phyloP scores from a whole-genome alignment of 352 stramenopile species.

The Globisporangium ultimum region DNA sequence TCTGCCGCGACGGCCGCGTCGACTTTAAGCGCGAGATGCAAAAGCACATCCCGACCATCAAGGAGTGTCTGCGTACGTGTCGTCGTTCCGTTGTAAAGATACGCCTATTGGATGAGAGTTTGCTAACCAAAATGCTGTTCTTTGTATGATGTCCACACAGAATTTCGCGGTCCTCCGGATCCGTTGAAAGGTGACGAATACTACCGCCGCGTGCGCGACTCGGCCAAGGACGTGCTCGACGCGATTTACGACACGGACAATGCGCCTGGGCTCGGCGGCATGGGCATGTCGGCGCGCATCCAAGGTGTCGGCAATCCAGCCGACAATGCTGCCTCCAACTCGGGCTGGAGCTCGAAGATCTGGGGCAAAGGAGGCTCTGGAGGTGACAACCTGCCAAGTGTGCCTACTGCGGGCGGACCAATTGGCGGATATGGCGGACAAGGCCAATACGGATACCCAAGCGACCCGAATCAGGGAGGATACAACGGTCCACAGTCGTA shows the following conservation, averaged over 20 bases:
- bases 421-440: constrained; percentile 46
- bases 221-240: constrained; percentile 94
- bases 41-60: constrained; percentile 88
- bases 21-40: constrained; percentile 93
- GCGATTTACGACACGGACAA: constrained; percentile 92
- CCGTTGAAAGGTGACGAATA: constrained; percentile 93
- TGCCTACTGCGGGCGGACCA: constrained; percentile 48
- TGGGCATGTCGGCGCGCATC: constrained; percentile 83
- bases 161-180: constrained; percentile 91
- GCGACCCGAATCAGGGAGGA: constrained; percentile 38
- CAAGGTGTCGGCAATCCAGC: constrained; percentile 71
- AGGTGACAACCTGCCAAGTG: constrained; percentile 50
- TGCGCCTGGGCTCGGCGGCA: constrained; percentile 46
- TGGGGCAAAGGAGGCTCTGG: constrained; percentile 51
- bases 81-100: neutral
- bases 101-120: too few relatives aligned
- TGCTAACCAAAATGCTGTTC: neutral
- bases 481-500: constrained; percentile 45
- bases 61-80: constrained; percentile 87
- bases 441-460: constrained; percentile 44
- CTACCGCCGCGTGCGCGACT: constrained; percentile 89
- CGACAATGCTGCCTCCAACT: constrained; percentile 33
- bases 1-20: constrained; percentile 84
- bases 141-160: constrained; percentile 22
- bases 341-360: constrained; percentile 71